These are phyloP conservation scores for Apiospora malaysiana DNA, from an alignment of 2,329 filamentous ascomycete species.

Conservation along the genomic window DNA sequence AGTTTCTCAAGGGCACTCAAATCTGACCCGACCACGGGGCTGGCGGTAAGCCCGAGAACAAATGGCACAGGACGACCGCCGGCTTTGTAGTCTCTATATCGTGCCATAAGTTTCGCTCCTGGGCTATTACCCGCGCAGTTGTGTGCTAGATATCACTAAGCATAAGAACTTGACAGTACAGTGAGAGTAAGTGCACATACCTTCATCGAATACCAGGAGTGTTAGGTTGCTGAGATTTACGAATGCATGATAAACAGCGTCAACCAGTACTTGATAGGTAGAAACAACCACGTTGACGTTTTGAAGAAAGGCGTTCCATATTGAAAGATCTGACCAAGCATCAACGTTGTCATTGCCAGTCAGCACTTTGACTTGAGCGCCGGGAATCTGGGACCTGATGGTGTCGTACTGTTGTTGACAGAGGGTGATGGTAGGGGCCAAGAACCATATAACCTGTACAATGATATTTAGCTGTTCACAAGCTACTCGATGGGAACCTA, in stretches of 20 bases:
- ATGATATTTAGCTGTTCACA: background rate
- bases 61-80: constrained; percentile 56
- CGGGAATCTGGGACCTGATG: constrained; percentile 64
- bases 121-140: constrained; percentile 71
- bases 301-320: constrained; percentile 71
- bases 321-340: constrained; percentile 69
- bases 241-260: constrained; percentile 78
- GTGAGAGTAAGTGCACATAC: constrained; percentile 45
- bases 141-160: constrained; percentile 62
- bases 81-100: constrained; percentile 63
- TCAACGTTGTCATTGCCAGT: constrained; percentile 73
- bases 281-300: constrained; percentile 77
- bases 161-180: background rate
- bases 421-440: constrained; percentile 72
- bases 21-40: constrained; percentile 70
- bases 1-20: constrained; percentile 62
- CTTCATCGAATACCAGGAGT: constrained; percentile 84
- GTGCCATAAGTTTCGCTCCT: constrained; percentile 73
- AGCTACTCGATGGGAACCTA: background rate
- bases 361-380: constrained; percentile 65
- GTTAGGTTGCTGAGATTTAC: constrained; percentile 67
- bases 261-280: constrained; percentile 75
- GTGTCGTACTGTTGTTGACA: constrained; percentile 70
- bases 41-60: constrained; percentile 82
- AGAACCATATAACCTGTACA: constrained; percentile 70